Evolutionary conservation across 805 yeast genomes (phyloP), one percentile per base, ranked within the genome.

Genomic region (Candida boleticola): DNA sequence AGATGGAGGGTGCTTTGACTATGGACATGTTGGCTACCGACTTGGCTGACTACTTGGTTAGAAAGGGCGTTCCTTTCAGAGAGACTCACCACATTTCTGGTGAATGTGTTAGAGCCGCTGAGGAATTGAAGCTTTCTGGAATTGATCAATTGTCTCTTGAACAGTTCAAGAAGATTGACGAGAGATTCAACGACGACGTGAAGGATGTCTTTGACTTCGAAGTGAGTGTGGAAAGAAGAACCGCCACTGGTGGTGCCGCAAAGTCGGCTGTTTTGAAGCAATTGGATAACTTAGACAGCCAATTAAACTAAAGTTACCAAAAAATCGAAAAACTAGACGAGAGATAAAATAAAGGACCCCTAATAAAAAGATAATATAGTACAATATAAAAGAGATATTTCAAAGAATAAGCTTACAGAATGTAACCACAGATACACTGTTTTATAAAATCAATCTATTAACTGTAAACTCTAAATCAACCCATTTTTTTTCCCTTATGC

Each of bases 21-120:
- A 92, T 92, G 96, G 99, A 93, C 67, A 93, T 93, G 99, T 78
- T 93, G 55, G 99, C 99, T 17, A 93, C 99, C 25, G 99, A 93
- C 63, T 77, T 93, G 54, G 99, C 99, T 31, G 99, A 93, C 64
- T 93, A 93, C 64, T 76, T 93, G 51, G 99, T 93, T 39, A 84
- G 97, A 71, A 90, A 85, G 65, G 99, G 99, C 46, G 99, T 93
- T 51, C 99, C 99, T 43, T 93, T 93, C 73, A 88, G 99, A 74
- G 98, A 93, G 69, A 93, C 99, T 1, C 99, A 93, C 70, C 98
- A 93, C 65, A 93, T 93, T 47, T 89, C 97, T 5, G 99, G 99
- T 43, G 96, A 89, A 65, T 93, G 97, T 70, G 99, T 93, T 36
- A 82, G 95, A 48, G 64, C 69, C 35, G 97, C 98, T 4, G 99